Evolutionary conservation across 2,329 filamentous ascomycete genomes (phyloP), one percentile per base, ranked within the genome.

Genomic region (Sarocladium kiliense): DNA sequence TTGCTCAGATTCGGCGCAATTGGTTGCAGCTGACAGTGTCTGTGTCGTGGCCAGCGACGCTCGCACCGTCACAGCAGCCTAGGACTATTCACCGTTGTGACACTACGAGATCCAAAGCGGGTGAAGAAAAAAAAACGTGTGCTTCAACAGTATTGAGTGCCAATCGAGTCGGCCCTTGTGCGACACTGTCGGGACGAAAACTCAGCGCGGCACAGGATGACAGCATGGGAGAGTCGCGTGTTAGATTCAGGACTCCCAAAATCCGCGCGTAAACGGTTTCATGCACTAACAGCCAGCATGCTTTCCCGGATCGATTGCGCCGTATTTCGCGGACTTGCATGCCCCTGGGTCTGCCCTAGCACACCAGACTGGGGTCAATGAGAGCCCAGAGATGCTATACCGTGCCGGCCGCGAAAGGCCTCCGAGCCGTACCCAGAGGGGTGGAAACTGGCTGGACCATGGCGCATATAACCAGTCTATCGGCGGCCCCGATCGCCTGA

Each of bases 381-480:
- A n/a, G n/a, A n/a, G n/a, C n/a, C n/a, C n/a, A n/a, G n/a, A n/a
- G n/a, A n/a, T n/a, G n/a, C n/a, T n/a, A n/a, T n/a, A n/a, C n/a
- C n/a, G 37, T 41, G 37, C 37, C 37, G 37, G 37, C 10, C 10
- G 37, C 30, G 30, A 34, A 14, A 34, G 14, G 30, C 30, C 30
- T n/a, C n/a, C n/a, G n/a, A n/a, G n/a, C n/a, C n/a, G n/a, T n/a
- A n/a, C n/a, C n/a, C n/a, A n/a, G n/a, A n/a, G n/a, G n/a, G n/a
- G n/a, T n/a, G n/a, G n/a, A n/a, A n/a, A n/a, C n/a, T n/a, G n/a
- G n/a, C n/a, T 10, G 36, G 36, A 39, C 5, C 9, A n/a, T 47
- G 44, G 44, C 44, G 44, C 44, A 47, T 47, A 21, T 21, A 47
- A 47, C 44, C 44, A 47, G 10, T 7, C 44, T 47, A 47, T 30